Evolutionary conservation across 495 filamentous ascomycete genomes (phyloP).

Genomic region (Tuber calosporum): DNA sequence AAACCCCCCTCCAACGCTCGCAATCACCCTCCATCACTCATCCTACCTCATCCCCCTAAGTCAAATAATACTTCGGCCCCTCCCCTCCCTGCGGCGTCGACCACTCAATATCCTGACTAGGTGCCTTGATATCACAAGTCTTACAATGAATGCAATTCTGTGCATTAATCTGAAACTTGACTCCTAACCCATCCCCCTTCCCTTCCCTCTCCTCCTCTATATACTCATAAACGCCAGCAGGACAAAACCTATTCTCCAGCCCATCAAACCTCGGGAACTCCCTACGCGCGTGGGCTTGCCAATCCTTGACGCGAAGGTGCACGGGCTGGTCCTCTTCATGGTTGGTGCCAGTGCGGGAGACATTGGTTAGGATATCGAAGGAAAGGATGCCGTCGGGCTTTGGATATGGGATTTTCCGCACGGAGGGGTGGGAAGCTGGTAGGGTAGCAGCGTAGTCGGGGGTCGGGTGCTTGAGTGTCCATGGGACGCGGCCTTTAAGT

Average conservation of each 20-base stretch:
- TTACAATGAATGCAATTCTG: slow-evolving; percentile 99
- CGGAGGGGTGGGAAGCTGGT: slow-evolving; percentile 53
- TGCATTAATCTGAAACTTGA: slow-evolving; percentile 94
- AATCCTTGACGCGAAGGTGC: slow-evolving; percentile 88
- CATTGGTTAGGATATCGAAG: slow-evolving; percentile 92
- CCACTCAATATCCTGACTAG: slow-evolving; percentile 95
- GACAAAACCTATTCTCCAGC: slow-evolving; percentile 95
- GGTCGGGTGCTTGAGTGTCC: slow-evolving; percentile 82
- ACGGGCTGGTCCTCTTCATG: slow-evolving; percentile 98
- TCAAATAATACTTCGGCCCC: slow-evolving; percentile 94
- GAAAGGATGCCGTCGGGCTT: slow-evolving; percentile 91
- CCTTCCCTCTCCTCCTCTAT: slow-evolving; percentile 66
- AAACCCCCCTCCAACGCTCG: not conserved
- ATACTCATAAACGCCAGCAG: slow-evolving; percentile 98
- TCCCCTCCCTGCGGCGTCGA: slow-evolving; percentile 90
- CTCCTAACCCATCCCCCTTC: slow-evolving; percentile 60
- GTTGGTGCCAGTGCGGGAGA: slow-evolving; percentile 91
- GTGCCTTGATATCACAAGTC: slow-evolving; percentile 98
- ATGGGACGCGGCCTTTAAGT: slow-evolving; percentile 75
- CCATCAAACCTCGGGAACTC: slow-evolving; percentile 86
- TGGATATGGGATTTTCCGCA: slow-evolving; percentile 78
- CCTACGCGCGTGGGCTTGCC: slow-evolving; percentile 75
- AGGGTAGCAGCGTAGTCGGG: slow-evolving; percentile 73
- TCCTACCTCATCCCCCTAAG: slow-evolving; percentile 45
- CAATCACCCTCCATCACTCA: not conserved